A percentile compares a stretch with the other conserved stretches of the same genome.
Conservation (phyloP, 768 basidiomycete species). For the Kwoniella heveanensis region DNA sequence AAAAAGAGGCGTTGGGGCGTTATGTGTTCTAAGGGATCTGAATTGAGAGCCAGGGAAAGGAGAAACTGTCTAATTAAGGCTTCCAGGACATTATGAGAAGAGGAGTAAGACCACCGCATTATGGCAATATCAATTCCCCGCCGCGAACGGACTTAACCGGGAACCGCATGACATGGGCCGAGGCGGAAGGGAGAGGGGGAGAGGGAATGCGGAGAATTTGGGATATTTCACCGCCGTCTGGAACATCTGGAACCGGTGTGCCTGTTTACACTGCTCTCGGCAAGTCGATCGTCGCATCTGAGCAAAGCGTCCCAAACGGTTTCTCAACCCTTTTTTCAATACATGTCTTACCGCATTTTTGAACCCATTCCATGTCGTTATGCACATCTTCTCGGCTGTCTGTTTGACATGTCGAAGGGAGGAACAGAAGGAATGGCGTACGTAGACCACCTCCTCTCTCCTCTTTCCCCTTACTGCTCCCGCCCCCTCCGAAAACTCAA, state of each 20-base stretch:
- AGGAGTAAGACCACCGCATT: no score
- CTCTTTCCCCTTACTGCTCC: no score
- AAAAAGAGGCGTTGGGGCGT: not conserved
- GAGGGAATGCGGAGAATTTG: not conserved
- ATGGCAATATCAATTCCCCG: not conserved
- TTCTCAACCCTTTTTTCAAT: not conserved
- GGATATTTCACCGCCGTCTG: constrained; percentile 6
- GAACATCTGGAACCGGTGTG: constrained; percentile 20
- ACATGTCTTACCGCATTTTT: not conserved
- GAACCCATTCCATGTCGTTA: not conserved
- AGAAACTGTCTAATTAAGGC: constrained; percentile 1
- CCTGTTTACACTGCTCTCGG: constrained; percentile 15
- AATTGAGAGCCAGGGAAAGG: not conserved
- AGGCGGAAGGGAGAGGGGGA: not conserved
- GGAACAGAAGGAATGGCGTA: not conserved
- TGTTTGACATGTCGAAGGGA: not conserved
- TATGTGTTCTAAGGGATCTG: not conserved
- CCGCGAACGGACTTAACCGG: not conserved
- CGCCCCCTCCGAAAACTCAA: no score
- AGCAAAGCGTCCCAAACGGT: not conserved
- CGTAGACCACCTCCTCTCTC: not conserved
- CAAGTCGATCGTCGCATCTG: not conserved
- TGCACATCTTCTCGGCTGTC: not conserved
- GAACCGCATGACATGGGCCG: no score
- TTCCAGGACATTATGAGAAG: not conserved